Percentiles rank a stretch among this genome's conserved stretches.
Evolutionary conservation across 2,329 filamentous ascomycete genomes (phyloP).

Genomic region (Phoma sp.): DNA sequence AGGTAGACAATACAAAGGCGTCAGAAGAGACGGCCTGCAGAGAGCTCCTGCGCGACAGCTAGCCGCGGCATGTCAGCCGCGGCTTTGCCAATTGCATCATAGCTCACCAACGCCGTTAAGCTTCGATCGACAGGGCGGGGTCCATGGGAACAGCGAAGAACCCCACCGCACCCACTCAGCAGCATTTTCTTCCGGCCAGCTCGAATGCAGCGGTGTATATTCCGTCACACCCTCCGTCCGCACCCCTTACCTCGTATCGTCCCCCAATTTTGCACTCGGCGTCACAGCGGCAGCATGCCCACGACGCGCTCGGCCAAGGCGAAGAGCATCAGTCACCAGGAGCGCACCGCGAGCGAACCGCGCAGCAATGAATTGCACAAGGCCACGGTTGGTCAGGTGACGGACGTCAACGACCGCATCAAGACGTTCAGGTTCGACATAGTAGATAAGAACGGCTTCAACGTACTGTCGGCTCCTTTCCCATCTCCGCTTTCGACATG

Average conservation of each 20-base stretch:
- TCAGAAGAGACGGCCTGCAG: not conserved
- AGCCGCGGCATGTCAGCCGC: constrained; percentile 4
- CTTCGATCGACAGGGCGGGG: constrained; percentile 13
- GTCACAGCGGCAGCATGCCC: constrained; percentile 36
- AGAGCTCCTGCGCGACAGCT: not conserved
- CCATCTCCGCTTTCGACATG: constrained; percentile 33
- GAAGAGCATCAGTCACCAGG: constrained; percentile 60
- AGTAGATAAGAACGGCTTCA: constrained; percentile 55
- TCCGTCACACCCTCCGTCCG: constrained; percentile 21
- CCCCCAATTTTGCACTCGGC: constrained; percentile 22
- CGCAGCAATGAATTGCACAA: constrained; percentile 69
- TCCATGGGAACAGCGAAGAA: constrained; percentile 6
- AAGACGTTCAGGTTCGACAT: constrained; percentile 71
- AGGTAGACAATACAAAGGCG: not conserved
- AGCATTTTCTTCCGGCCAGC: constrained; percentile 22
- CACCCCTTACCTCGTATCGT: constrained; percentile 18
- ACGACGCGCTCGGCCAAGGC: constrained; percentile 41
- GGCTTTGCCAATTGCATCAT: constrained; percentile 14
- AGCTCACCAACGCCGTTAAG: constrained; percentile 11
- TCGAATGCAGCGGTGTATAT: constrained; percentile 25
- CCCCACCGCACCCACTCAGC: constrained; percentile 27
- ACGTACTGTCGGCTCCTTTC: constrained; percentile 50
- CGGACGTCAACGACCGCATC: constrained; percentile 69
- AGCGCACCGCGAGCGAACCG: constrained; percentile 76
- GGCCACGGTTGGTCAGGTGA: constrained; percentile 66